A percentile compares a stretch with the other conserved stretches of the same genome.
These are phyloP conservation scores for Eutrema salsugineum DNA, from an alignment of 441 rosid genomes.

Conservation along the genomic window DNA sequence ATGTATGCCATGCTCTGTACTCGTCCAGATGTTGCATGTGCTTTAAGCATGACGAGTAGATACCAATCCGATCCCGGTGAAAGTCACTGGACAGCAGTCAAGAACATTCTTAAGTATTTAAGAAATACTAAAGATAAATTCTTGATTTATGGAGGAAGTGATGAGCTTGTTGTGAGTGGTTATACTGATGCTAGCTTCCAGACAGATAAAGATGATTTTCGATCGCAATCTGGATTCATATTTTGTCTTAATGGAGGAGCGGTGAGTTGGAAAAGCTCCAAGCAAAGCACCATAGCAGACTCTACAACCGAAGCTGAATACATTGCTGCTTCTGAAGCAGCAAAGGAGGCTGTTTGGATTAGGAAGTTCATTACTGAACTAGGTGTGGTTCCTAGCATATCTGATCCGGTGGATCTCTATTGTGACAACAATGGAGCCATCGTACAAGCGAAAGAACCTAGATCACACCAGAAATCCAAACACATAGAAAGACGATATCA, in stretches of 20 bases:
- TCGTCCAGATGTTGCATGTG: no score
- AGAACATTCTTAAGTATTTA: constrained; percentile 15
- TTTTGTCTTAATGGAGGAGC: constrained; percentile 3
- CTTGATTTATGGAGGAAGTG: background rate
- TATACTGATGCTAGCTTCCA: background rate
- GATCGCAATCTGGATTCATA: background rate
- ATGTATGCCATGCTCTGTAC: no score
- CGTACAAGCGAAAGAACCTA: background rate
- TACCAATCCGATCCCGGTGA: no score
- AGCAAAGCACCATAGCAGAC: background rate
- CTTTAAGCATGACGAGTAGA: no score
- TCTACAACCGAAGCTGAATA: background rate
- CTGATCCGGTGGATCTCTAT: background rate
- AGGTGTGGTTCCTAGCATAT: background rate
- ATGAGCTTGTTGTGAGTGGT: background rate
- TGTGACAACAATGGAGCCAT: background rate
- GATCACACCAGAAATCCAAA: background rate
- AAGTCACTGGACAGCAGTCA: background rate
- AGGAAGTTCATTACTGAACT: background rate
- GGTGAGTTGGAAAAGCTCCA: constrained; percentile 7
- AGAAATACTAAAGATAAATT: constrained; percentile 3
- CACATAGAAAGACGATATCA: background rate
- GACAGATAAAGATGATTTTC: background rate
- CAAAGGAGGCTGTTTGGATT: background rate
- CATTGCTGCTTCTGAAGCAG: background rate